Conservation (phyloP, 371 early-diverging fungal species). For the Mortierella sp. region DNA sequence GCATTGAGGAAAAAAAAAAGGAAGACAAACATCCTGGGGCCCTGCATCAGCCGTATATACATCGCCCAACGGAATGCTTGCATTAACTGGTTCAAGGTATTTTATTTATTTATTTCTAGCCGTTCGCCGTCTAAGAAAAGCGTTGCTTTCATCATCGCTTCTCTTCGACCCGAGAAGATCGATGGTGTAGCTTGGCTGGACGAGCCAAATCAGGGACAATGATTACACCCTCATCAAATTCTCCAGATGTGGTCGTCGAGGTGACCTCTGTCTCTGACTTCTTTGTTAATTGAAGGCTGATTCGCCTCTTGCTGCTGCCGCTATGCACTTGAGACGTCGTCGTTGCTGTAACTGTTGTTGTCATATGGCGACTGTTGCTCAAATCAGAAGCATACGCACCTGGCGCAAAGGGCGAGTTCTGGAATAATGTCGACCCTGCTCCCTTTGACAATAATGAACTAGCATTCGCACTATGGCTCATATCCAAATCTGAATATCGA, state of each 20-base stretch:
- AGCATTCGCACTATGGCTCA: slow-evolving; percentile 19
- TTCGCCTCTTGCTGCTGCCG: slow-evolving; percentile 12
- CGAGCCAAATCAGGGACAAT: slow-evolving; percentile 26
- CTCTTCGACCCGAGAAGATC: slow-evolving; percentile 23
- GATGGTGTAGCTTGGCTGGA: slow-evolving; percentile 46
- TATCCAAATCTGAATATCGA: slow-evolving; percentile 19
- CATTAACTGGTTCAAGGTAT: no score
- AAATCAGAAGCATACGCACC: not conserved
- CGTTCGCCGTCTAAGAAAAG: no score
- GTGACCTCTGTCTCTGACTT: not conserved
- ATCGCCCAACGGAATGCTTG: no score
- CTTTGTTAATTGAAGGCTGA: slow-evolving; percentile 7
- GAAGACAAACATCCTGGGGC: no score
- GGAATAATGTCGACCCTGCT: not conserved
- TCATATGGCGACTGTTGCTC: not conserved
- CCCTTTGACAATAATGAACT: not conserved
- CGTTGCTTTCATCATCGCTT: slow-evolving; percentile 1
- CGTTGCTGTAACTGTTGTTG: not conserved
- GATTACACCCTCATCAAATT: slow-evolving; percentile 5
- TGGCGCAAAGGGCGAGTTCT: slow-evolving; percentile 6
- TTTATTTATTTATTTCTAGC: no score
- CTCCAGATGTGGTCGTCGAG: not conserved
- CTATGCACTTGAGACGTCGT: not conserved
- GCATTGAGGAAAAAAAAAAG: no score
- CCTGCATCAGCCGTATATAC: no score